Evolutionary conservation across 345 rosid species (phyloP).

Genomic region (Microthlaspi erraticum): DNA sequence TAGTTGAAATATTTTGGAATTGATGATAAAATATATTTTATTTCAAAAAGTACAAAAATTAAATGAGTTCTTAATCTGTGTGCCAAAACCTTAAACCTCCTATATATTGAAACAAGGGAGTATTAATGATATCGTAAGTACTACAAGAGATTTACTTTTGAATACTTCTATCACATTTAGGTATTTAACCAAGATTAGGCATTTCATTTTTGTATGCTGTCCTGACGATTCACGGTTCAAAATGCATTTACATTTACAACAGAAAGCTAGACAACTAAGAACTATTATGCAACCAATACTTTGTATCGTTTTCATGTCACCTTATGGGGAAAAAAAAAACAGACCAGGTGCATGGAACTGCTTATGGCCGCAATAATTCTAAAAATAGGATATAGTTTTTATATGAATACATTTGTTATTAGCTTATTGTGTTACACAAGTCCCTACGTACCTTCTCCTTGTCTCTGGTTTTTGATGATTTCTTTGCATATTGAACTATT

Average conservation of each 20-base stretch:
- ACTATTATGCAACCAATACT: neutral
- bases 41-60: too few relatives aligned
- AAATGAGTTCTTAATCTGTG: too few relatives aligned
- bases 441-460: slow-evolving; percentile 20
- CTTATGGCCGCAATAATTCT: slow-evolving; percentile 18
- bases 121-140: neutral
- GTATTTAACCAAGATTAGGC: neutral
- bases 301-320: slow-evolving; percentile 21
- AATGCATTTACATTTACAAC: too few relatives aligned
- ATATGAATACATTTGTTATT: neutral
- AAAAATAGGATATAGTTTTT: neutral
- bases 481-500: slow-evolving; percentile 4
- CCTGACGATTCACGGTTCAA: neutral
- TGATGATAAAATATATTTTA: too few relatives aligned
- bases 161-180: neutral
- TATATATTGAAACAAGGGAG: too few relatives aligned
- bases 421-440: slow-evolving; percentile 30
- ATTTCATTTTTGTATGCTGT: neutral
- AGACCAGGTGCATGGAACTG: slow-evolving; percentile 38
- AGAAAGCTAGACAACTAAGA: too few relatives aligned
- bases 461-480: neutral
- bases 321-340: neutral
- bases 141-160: neutral
- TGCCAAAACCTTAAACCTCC: too few relatives aligned
- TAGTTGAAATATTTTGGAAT: too few relatives aligned